Evolutionary conservation across 2,329 filamentous ascomycete species (phyloP), one percentile per base, ranked within the genome.

Genomic region (Cryphonectria carpinicola): DNA sequence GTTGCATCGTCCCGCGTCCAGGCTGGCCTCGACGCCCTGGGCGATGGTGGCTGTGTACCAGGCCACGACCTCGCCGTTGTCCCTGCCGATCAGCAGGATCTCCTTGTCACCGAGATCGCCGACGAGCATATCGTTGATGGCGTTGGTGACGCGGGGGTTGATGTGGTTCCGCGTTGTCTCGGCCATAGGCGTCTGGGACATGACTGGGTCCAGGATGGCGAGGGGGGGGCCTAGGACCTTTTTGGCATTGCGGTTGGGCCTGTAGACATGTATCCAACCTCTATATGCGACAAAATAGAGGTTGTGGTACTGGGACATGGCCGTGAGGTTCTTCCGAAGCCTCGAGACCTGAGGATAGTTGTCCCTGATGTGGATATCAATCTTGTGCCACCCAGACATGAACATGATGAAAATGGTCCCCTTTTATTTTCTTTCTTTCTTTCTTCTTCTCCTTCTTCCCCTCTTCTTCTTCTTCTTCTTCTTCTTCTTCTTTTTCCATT

Each of bases 11-110:
- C 54, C 14, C 17, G 35, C 6, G 6, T 37, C n/a, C 32, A 46
- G n/a, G 11, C 61, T 68, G 6, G 63, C 67, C 65, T 81, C 79
- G 54, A 90, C 79, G 54, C 81, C 83, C 17, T 83, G 81, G 41
- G 79, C 81, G 69, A 89, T 84, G 8, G 80, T 81, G 64, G 85
- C 84, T 0, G 89, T 91, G 76, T 92, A 89, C 78, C 92, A 95
- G 8, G 87, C 91, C 63, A 89, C 82, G 2, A 94, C 87, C 77
- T 95, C 93, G 8, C 93, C 93, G 72, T 94, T 92, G 75, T 95
- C 93, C 70, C 88, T 93, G 49, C 84, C 87, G 60, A 90, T 81
- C 4, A 93, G 79, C 6, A 95, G 74, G 41, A 94, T 86, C 79
- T 96, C 93, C 66, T 92, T 83, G 8, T 85, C 81, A 0, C 93